A percentile compares a stretch with the other conserved stretches of the same genome.
Conservation (phyloP, 2,329 filamentous ascomycete species). For the Neoarthrinium moseri region DNA sequence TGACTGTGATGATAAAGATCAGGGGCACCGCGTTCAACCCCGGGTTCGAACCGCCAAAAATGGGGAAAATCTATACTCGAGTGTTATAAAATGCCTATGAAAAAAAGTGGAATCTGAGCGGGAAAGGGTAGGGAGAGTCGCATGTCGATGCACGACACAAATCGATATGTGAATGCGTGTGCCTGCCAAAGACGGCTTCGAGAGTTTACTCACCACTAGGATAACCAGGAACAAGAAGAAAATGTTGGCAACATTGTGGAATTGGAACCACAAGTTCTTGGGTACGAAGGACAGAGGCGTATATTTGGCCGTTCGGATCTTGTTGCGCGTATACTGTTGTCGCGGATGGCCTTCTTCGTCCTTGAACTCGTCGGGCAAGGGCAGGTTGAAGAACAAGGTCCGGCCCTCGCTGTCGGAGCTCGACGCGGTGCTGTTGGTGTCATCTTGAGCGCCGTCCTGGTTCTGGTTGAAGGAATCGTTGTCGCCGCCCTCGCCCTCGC, state of each 20-base stretch:
- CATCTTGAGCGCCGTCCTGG: conserved; percentile 33
- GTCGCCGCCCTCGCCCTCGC: conserved; percentile 24
- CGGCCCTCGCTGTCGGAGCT: conserved; percentile 45
- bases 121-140: not conserved
- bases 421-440: conserved; percentile 33
- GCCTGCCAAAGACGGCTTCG: conserved; percentile 5
- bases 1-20: conserved; percentile 87
- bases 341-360: conserved; percentile 79
- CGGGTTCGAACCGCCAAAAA: conserved; percentile 90
- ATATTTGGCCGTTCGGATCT: conserved; percentile 97
- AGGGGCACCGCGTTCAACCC: conserved; percentile 87
- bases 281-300: conserved; percentile 92
- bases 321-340: conserved; percentile 79
- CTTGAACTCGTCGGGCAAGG: conserved; percentile 70
- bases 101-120: too few species aligned
- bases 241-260: conserved; percentile 97
- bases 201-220: conserved; percentile 69
- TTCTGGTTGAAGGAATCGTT: conserved; percentile 28
- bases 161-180: too few species aligned
- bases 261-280: conserved; percentile 97
- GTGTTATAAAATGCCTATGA: not conserved
- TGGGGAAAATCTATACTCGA: conserved; percentile 77
- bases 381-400: conserved; percentile 81
- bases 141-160: not conserved
- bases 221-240: conserved; percentile 98